Evolutionary conservation across 257 asterid species (phyloP).

Genomic region (Rehmannia glutinosa): DNA sequence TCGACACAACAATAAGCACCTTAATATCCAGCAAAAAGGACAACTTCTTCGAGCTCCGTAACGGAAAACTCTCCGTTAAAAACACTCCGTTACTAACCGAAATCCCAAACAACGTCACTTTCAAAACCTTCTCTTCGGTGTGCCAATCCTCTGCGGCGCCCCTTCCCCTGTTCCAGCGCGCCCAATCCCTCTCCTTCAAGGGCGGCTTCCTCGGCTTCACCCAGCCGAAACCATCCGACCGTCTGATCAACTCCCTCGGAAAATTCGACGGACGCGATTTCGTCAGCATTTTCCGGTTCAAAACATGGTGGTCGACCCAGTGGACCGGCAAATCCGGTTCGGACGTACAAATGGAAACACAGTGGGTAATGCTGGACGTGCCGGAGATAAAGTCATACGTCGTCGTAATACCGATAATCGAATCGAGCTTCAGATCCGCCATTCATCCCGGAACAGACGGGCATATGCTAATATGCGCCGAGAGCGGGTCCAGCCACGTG

Average conservation of each 20-base stretch:
- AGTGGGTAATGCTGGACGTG: conserved; percentile 61
- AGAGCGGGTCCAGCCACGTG: conserved; percentile 54
- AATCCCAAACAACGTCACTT: conserved; percentile 53
- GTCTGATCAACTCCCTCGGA: conserved; percentile 54
- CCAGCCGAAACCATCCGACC: conserved; percentile 34
- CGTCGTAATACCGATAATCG: conserved; percentile 52
- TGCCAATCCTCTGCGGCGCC: conserved; percentile 51
- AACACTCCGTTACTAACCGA: conserved; percentile 46
- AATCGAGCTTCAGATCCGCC: conserved; percentile 61
- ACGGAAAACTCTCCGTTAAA: conserved; percentile 35
- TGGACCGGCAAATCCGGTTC: conserved; percentile 72
- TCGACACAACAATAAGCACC: conserved; percentile 18
- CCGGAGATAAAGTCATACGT: conserved; percentile 52
- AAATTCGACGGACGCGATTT: conserved; percentile 52
- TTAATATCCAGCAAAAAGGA: conserved; percentile 22
- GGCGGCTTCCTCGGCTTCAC: conserved; percentile 69
- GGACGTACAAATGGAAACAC: conserved; percentile 72
- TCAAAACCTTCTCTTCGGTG: conserved; percentile 40
- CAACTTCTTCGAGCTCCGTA: conserved; percentile 28
- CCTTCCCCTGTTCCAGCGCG: conserved; percentile 35
- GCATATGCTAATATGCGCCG: conserved; percentile 47
- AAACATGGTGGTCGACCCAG: conserved; percentile 90
- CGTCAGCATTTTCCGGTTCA: conserved; percentile 76
- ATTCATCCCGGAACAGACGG: conserved; percentile 62
- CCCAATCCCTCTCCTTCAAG: conserved; percentile 32